A percentile compares a stretch with the other conserved stretches of the same genome.
These are phyloP conservation scores for Coffea canephora DNA, from an alignment of 257 asterid species.

Conservation along the genomic window DNA sequence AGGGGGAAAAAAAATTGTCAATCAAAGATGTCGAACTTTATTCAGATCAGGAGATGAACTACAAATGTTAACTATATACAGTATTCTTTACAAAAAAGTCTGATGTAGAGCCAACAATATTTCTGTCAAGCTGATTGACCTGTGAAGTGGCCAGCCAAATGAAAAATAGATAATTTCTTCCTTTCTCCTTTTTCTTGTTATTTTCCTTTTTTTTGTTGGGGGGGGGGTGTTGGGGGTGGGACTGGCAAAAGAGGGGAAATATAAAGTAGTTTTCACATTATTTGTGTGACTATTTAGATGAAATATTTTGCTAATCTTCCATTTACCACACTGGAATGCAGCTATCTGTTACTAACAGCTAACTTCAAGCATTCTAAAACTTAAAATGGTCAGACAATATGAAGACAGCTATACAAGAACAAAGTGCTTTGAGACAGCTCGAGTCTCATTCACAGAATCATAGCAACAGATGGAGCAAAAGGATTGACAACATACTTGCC, in stretches of 20 bases:
- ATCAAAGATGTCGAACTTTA: neutral
- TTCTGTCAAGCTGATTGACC: neutral
- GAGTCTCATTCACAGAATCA: constrained; percentile 5
- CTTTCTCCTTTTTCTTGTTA: neutral
- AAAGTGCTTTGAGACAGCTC: neutral
- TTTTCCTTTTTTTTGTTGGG: neutral
- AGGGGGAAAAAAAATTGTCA: neutral
- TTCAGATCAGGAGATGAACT: neutral
- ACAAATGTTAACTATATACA: neutral
- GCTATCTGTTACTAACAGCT: neutral
- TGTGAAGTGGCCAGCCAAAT: neutral
- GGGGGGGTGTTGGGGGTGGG: neutral
- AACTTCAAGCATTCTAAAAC: neutral
- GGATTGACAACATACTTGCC: constrained; percentile 64
- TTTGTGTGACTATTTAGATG: neutral
- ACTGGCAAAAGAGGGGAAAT: neutral
- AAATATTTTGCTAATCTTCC: neutral
- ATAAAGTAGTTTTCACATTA: neutral
- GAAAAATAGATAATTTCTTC: neutral
- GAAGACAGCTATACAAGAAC: neutral
- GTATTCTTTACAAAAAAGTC: neutral
- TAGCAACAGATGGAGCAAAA: constrained; percentile 14
- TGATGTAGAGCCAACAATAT: neutral
- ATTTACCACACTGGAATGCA: neutral
- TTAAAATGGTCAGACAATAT: neutral